Percentiles rank a stretch among this genome's conserved stretches.
phyloP scores from a whole-genome alignment of 495 filamentous ascomycete genomes.

The Bryoglossum gracile region DNA sequence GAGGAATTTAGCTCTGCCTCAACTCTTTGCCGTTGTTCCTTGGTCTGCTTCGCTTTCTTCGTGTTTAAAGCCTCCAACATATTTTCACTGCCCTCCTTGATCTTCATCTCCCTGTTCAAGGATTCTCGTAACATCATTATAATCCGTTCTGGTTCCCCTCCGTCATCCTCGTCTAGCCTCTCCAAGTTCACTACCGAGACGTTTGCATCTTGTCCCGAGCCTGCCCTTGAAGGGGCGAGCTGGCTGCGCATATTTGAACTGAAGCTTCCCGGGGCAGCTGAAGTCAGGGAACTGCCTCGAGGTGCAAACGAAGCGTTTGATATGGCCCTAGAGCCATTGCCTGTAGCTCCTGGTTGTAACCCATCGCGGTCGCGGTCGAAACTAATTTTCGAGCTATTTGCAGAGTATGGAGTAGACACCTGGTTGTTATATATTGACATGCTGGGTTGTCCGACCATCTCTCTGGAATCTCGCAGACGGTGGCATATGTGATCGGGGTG shows the following conservation, averaged over 20 bases:
- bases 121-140: slow-evolving; percentile 67
- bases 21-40: slow-evolving; percentile 78
- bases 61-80: slow-evolving; percentile 85
- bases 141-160: slow-evolving; percentile 60
- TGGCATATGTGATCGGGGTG: slow-evolving; percentile 18
- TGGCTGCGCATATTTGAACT: slow-evolving; percentile 81
- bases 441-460: slow-evolving; percentile 49
- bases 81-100: slow-evolving; percentile 95
- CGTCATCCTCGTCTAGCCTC: slow-evolving; percentile 58
- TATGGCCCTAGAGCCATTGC: slow-evolving; percentile 39
- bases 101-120: slow-evolving; percentile 91
- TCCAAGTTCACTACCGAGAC: slow-evolving; percentile 39
- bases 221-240: slow-evolving; percentile 56
- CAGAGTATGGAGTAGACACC: slow-evolving; percentile 37
- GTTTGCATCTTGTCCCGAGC: slow-evolving; percentile 58
- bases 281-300: slow-evolving; percentile 57
- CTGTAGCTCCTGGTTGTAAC: slow-evolving; percentile 40
- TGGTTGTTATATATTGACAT: slow-evolving; percentile 53
- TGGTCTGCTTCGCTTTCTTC: slow-evolving; percentile 95
- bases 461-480: slow-evolving; percentile 25
- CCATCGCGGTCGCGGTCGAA: slow-evolving; percentile 28
- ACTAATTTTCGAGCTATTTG: slow-evolving; percentile 25
- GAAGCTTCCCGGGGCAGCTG: slow-evolving; percentile 81
- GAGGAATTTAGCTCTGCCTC: slow-evolving; percentile 87
- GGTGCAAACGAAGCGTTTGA: slow-evolving; percentile 58